Base-by-base conservation (phyloP, 129 eudicot species). In the Dittrichia graveolens region DNA sequence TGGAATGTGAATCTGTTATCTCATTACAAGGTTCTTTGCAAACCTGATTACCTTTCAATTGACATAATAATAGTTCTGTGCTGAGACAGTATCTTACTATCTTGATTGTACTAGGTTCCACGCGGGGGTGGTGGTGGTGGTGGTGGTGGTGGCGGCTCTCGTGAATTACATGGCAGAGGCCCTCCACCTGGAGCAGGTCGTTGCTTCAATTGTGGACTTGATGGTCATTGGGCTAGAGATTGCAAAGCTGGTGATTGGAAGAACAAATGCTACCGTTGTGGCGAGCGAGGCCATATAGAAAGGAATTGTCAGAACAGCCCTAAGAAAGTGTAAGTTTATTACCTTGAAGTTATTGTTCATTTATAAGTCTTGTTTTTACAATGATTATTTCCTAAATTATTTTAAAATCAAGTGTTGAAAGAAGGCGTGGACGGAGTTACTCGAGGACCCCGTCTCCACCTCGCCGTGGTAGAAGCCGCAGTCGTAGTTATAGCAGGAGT, bases 231-330 rank as follows among this genome's bases (percentile, higher is more conserved):
- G 97, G 97, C 97, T 19, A 85, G 95, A 10, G 97, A 91, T 67
- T 91, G 97, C 84, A 88, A 91, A 78, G 91, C 91, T n/a, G 97
- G 97, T 42, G 97, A 91, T 75, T 91, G 97, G 97, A 91, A 91
- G 77, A 91, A 91, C 85, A 91, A 91, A 78, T 91, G 97, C 67
- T 91, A 91, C 70, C 91, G 95, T 11, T 91, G 97, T 85, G 97
- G 95, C 10, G 97, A 91, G 57, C 88, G 86, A 45, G 97, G 95
- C 3, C 95, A 91, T 74, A 87, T 90, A 69, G 95, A 88, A 78
- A 88, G 85, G 69, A 91, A 91, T 62, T 91, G 97, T 68, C 97
- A 91, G 64, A 91, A 91, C 80, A 91, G 97, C 75, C 97, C 97
- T 57, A 84, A 88, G 78, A 91, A 91, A 80, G 81, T 81, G 95